These are phyloP conservation scores for Colletotrichum lentis DNA, from an alignment of 2,329 filamentous ascomycete species.

Conservation along the genomic window DNA sequence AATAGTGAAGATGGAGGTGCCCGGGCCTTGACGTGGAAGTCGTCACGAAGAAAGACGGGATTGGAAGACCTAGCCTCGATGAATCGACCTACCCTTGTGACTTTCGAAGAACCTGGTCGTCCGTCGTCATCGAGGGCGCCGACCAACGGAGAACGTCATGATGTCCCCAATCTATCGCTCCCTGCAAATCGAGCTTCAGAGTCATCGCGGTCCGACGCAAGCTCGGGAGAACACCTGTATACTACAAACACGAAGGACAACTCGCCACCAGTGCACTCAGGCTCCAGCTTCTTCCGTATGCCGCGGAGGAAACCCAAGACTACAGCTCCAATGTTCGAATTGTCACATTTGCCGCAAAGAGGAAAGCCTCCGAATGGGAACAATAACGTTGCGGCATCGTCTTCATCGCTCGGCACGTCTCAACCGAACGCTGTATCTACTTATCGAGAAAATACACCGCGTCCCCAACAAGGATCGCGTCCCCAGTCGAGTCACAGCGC, in stretches of 20 bases:
- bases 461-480: constrained; percentile 23
- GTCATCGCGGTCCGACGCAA: constrained; percentile 89
- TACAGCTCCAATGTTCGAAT: constrained; percentile 80
- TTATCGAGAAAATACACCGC: constrained; percentile 30
- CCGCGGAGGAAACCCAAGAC: constrained; percentile 79
- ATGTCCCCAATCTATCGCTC: constrained; percentile 23
- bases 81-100: constrained; percentile 45
- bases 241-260: constrained; percentile 70
- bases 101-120: constrained; percentile 67
- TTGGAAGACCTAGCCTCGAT: constrained; percentile 41
- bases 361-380: constrained; percentile 53
- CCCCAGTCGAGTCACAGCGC: constrained; percentile 37
- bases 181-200: constrained; percentile 55
- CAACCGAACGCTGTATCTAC: constrained; percentile 13
- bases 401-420: constrained; percentile 53
- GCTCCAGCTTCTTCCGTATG: constrained; percentile 81
- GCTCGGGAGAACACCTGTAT: constrained; percentile 72
- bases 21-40: constrained; percentile 46
- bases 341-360: constrained; percentile 84
- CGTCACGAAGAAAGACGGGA: constrained; percentile 50
- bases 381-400: constrained; percentile 48
- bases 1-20: constrained; percentile 32
- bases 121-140: constrained; percentile 51
- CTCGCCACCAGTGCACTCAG: constrained; percentile 57
- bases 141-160: constrained; percentile 24